Evolutionary conservation across 148 eudicot genomes (phyloP), one percentile per base, ranked within the genome.

Genomic region (Gaultheria prostrata): DNA sequence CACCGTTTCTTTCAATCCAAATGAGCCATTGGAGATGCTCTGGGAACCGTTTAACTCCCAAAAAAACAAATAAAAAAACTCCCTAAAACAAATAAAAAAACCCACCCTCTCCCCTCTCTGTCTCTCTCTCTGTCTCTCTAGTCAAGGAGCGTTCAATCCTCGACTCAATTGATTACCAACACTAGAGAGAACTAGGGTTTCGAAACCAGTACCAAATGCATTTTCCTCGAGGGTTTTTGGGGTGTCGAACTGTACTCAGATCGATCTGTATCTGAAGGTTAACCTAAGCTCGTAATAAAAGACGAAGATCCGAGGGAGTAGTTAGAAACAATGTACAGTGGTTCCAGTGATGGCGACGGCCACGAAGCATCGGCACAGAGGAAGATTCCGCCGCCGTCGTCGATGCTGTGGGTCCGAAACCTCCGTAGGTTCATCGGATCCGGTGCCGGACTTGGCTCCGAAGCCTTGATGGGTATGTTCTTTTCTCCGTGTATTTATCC

Each of bases 371-470:
- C 90, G 6, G 87, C 89, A 8, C 91, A 87, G 82, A 86, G 90
- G 92, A 93, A 92, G 89, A 96, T 94, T 82, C 98, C 98, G 39
- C 91, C 98, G 48, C 89, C 98, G 28, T 93, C 99, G 5, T 94
- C 98, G 26, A 94, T 96, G 99, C 87, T 92, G 8, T 96, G 99
- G 99, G 99, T 96, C 61, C 94, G 99, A 0, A 96, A 94, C 83
- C 97, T 96, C 48, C 95, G 99, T 71, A 93, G 97, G 30, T 96
- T n/a, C 90, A 96, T 96, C 83, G 99, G 99, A 89, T 91, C 97
- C 73, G 99, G 99, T 11, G 93, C 97, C 50, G 98, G 99, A 35
- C 98, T 96, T 74, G 99, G 99, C 50, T 96, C 99, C 69, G 99
- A 96, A 91, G 98, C 99, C 82, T 86, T 96, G 50, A 94, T 96